Evolutionary conservation across 192 early-diverging fungal species (phyloP), one percentile per base, ranked within the genome.

Genomic region (Coemansia sp.): DNA sequence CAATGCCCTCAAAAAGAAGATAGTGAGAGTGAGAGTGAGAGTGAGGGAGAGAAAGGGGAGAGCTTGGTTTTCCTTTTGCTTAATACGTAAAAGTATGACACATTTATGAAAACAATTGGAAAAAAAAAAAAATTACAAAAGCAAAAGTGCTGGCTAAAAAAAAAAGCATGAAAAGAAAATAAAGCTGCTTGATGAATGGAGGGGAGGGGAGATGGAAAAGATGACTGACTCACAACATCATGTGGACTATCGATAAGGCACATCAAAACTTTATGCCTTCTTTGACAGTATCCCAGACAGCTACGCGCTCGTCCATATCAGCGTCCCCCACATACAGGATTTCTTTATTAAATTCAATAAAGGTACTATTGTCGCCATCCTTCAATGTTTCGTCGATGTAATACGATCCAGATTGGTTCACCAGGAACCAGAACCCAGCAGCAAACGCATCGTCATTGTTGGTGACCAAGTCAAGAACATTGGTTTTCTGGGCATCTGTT

Each of bases 361-460:
- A 79, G 35, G 65, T 66, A 0, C 61, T 59, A 34, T 61, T 1
- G 43, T 74, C 69, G 13, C 71, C 71, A 16, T 79, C 76, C 7
- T 63, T 45, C 31, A 79, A 56, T 21, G 58, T 68, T 8, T 25
- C 61, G 6, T 43, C 55, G 9, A 45, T 43, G 31, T 70, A 59
- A 45, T 59, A 79, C 0, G 26, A 18, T 3, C 59, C 15, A 7
- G 71, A 61, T 30, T 74, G 42, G 0, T 33, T 70, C 0, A 48
- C 63, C 5, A 78, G 59, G 35, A 64, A 78, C 76, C 76, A 78
- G 57, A 73, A 68, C 34, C 66, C 76, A 3, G 76, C 66, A 7
- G 37, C 71, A 73, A 78, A 69, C 29, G 63, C 57, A n/a, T 66
- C 66, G 7, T 73, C 57, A 18, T 67, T 63, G 28, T 61, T 65